A percentile compares a stretch with the other conserved stretches of the same genome.
phyloP scores from a whole-genome alignment of 768 basidiomycete genomes.

The Hericium rajendrae region DNA sequence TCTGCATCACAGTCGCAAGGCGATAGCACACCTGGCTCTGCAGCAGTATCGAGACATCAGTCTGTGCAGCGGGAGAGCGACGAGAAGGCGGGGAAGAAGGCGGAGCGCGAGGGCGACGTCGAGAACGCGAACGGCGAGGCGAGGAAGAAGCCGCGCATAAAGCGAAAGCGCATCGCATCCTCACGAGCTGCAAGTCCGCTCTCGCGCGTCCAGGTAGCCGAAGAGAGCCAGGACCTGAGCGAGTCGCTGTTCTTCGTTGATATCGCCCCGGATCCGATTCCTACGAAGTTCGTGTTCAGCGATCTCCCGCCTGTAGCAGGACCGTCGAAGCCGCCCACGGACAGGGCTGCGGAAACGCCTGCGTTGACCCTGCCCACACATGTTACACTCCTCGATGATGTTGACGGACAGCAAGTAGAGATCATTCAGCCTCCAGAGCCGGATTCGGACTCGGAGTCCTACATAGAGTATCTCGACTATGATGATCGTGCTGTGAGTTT shows the following conservation, averaged over 20 bases:
- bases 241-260: constrained; percentile 42
- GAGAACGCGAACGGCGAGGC: background rate
- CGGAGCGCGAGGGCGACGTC: no score
- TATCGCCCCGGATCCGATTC: constrained; percentile 28
- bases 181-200: background rate
- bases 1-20: background rate
- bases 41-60: background rate
- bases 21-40: background rate
- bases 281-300: constrained; percentile 14
- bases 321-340: background rate
- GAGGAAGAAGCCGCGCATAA: constrained; percentile 2
- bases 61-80: background rate
- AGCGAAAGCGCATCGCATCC: background rate
- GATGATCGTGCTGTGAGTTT: constrained; percentile 42
- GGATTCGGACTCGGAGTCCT: constrained; percentile 52
- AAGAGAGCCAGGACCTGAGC: background rate
- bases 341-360: constrained; percentile 1
- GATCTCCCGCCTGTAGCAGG: constrained; percentile 6
- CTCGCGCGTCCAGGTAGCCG: background rate
- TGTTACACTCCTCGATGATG: constrained; percentile 44
- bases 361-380: constrained; percentile 57
- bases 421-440: constrained; percentile 36
- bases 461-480: constrained; percentile 72
- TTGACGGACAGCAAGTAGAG: constrained; percentile 29
- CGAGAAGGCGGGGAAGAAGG: background rate